Conservation (phyloP, 2,329 filamentous ascomycete species). For the Pestalotiopsis sp. region DNA sequence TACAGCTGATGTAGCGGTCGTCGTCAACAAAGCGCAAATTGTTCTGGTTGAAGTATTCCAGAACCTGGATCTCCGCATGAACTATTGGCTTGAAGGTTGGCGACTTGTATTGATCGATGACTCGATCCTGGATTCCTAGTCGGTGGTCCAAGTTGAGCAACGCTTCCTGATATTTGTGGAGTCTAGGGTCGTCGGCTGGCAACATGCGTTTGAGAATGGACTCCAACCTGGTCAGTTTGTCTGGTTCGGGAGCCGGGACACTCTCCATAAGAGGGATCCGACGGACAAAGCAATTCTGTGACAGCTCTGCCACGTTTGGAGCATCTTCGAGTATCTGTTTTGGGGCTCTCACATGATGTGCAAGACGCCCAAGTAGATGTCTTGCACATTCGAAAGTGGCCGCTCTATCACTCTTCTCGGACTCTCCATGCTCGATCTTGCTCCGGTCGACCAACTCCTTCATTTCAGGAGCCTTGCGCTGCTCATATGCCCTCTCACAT, state of each 20-base stretch:
- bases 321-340: constrained; percentile 39
- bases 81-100: constrained; percentile 31
- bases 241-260: constrained; percentile 23
- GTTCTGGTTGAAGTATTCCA: constrained; percentile 46
- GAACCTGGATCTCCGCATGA: constrained; percentile 49
- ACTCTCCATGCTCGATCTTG: neutral
- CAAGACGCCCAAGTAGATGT: constrained; percentile 48
- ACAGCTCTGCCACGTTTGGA: constrained; percentile 29
- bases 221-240: constrained; percentile 30
- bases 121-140: constrained; percentile 21
- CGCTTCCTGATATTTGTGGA: constrained; percentile 14
- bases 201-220: constrained; percentile 37
- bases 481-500: constrained; percentile 8
- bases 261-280: constrained; percentile 17
- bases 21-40: constrained; percentile 35
- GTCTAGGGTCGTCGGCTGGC: constrained; percentile 13
- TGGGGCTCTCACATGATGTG: constrained; percentile 42
- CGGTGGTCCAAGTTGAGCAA: constrained; percentile 30
- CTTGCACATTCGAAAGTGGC: constrained; percentile 30
- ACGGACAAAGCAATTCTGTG: constrained; percentile 32
- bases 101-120: constrained; percentile 29
- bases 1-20: constrained; percentile 52
- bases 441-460: neutral
- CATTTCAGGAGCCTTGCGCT: constrained; percentile 9
- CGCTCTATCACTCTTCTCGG: neutral